These are phyloP conservation scores for Persicaria maculosa DNA, from an alignment of 148 eudicot genomes.

Conservation along the genomic window DNA sequence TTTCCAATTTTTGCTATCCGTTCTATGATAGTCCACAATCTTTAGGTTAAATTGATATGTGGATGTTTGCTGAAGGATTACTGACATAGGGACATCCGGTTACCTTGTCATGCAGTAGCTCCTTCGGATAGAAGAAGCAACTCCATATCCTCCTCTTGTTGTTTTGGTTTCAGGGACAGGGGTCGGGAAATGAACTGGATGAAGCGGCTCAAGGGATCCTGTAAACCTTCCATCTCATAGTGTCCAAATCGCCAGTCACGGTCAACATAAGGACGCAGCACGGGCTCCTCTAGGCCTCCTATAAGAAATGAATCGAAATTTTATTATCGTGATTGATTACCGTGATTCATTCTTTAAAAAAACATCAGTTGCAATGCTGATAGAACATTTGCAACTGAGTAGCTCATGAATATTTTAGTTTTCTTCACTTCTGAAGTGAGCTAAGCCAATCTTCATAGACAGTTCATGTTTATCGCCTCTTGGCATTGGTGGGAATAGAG, in stretches of 20 bases:
- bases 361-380: no score
- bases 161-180: slow-evolving; percentile 29
- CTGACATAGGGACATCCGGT: neutral
- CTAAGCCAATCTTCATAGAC: no score
- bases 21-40: no score
- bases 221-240: slow-evolving; percentile 90
- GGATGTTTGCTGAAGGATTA: no score
- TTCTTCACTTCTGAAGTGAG: no score
- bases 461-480: neutral
- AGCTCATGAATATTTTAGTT: no score
- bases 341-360: neutral
- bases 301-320: neutral
- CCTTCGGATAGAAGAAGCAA: slow-evolving; percentile 26
- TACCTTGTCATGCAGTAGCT: neutral
- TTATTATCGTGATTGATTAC: neutral
- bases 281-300: slow-evolving; percentile 97
- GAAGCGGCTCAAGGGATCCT: slow-evolving; percentile 81
- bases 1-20: no score
- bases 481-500: neutral
- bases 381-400: no score
- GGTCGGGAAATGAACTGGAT: slow-evolving; percentile 45
- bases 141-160: slow-evolving; percentile 34
- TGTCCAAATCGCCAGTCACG: slow-evolving; percentile 98
- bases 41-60: no score
- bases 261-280: slow-evolving; percentile 50